Conservation (phyloP, 169 alveolate genomes). For the Plasmodium sp. region DNA sequence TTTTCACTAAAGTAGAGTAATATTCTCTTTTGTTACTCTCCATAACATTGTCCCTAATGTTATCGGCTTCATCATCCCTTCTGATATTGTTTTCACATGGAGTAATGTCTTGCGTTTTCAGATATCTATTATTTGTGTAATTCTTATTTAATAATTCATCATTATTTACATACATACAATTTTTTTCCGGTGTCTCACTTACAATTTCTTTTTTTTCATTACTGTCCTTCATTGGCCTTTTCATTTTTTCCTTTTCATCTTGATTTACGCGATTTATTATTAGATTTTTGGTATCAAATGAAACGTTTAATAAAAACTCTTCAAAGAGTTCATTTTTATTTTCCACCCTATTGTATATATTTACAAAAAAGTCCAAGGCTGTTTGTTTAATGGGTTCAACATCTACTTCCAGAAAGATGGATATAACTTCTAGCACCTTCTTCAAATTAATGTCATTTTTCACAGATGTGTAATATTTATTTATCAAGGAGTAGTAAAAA, state of each 20-base stretch:
- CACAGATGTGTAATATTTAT: conserved; percentile 66
- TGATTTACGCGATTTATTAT: conserved; percentile 67
- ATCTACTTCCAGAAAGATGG: conserved; percentile 56
- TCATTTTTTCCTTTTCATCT: conserved; percentile 52
- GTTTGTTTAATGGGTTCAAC: conserved; percentile 64
- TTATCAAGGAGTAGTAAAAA: conserved; percentile 70
- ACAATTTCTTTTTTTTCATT: conserved; percentile 22
- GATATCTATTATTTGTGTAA: conserved; percentile 11
- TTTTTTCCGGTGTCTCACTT: conserved; percentile 6
- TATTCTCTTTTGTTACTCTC: conserved; percentile 15
- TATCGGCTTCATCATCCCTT: neutral
- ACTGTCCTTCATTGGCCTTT: conserved; percentile 3
- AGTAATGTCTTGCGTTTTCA: conserved; percentile 7
- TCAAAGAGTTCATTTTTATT: conserved; percentile 60
- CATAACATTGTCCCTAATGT: conserved; percentile 11
- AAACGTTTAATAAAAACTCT: conserved; percentile 64
- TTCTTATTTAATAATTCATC: conserved; percentile 35
- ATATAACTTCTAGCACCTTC: conserved; percentile 66
- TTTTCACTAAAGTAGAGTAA: conserved; percentile 17
- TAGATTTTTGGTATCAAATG: conserved; percentile 49
- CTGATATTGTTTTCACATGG: conserved; percentile 8
- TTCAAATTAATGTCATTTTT: conserved; percentile 68
- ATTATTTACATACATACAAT: conserved; percentile 16
- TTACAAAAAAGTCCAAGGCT: conserved; percentile 64
- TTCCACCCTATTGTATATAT: conserved; percentile 65